Evolutionary conservation across 2,329 filamentous ascomycete genomes (phyloP).

Genomic region (Xenoacremonium recifei): DNA sequence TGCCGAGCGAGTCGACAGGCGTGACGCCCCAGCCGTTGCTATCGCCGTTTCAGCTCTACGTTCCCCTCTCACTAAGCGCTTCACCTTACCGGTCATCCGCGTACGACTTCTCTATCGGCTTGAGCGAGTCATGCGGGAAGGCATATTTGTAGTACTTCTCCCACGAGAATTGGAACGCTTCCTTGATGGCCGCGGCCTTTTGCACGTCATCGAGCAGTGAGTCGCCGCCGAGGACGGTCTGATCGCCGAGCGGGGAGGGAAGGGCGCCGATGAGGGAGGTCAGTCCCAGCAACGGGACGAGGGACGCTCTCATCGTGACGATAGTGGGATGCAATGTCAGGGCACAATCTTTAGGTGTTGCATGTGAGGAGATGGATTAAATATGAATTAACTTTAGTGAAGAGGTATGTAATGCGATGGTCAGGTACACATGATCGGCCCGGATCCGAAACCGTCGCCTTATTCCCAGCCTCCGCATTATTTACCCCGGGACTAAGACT

Average conservation of each 20-base stretch:
- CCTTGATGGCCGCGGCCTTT: conserved; percentile 61
- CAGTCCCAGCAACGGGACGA: background rate
- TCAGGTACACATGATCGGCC: too few relatives aligned
- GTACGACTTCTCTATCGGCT: conserved; percentile 63
- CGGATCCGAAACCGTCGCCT: too few relatives aligned
- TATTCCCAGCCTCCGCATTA: too few relatives aligned
- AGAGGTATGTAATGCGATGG: too few relatives aligned
- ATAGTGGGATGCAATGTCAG: background rate
- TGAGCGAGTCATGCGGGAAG: conserved; percentile 74
- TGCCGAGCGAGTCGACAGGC: conserved; percentile 77
- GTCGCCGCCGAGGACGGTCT: background rate
- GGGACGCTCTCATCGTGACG: background rate
- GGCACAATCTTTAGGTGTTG: too few relatives aligned
- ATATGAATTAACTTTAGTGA: too few relatives aligned
- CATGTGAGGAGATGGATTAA: too few relatives aligned
- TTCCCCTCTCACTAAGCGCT: too few relatives aligned
- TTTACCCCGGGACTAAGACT: too few relatives aligned
- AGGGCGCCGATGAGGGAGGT: background rate
- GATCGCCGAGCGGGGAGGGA: background rate
- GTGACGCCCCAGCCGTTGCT: conserved; percentile 86
- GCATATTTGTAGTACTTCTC: conserved; percentile 71
- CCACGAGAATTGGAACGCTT: conserved; percentile 70
- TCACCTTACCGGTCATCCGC: conserved; percentile 72
- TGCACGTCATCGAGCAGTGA: conserved; percentile 10
- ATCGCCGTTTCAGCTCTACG: background rate